Base-by-base conservation (phyloP, 805 yeast species). In the Yamadazyma kitorensis region DNA sequence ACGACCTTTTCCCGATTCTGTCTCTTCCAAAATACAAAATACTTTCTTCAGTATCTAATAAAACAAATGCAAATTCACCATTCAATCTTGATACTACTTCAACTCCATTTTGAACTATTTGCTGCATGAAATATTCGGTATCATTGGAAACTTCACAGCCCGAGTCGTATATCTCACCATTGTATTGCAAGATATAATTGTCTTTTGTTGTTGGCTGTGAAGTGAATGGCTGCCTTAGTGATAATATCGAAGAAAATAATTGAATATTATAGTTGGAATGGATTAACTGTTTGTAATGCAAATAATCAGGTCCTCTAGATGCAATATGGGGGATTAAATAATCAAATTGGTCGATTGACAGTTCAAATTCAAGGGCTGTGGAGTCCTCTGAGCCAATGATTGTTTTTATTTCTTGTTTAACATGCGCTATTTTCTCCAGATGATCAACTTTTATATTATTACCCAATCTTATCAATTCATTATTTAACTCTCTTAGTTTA, bases 131-230 rank as follows among this genome's bases (percentile, higher is more conserved):
- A 18, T 51, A 51, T 11, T 33, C 64, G 0, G 94, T 79, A 55
- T 89, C 97, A 52, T 85, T 85, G 0, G 65, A 34, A 4, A 47
- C 42, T 20, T 63, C 44, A 15, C 82, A 71, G 23, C 72, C 82
- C 1, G 54, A 45, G 43, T 81, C 81, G 55, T 93, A 93, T 8
- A 93, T 58, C 49, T 93, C 97, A 0, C 98, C 99, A 54, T 94
- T 93, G 59, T 83, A 91, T 51, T 87, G 95, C 6, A 94, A 51
- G 0, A 46, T 64, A 44, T 29, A 51, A 3, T 59, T 43, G 3
- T 47, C 53, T 8, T 37, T 47, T 6, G 42, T 42, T 2, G 39
- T 44, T 0, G 98, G 96, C 56, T 93, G 99, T 19, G 59, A 45
- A 0, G 86, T 78, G 47, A 85, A 75, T 0, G 98, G 98, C 14